Evolutionary conservation across 805 yeast species (phyloP), one percentile per base, ranked within the genome.

Genomic region (Kodamaea neixiangensis): DNA sequence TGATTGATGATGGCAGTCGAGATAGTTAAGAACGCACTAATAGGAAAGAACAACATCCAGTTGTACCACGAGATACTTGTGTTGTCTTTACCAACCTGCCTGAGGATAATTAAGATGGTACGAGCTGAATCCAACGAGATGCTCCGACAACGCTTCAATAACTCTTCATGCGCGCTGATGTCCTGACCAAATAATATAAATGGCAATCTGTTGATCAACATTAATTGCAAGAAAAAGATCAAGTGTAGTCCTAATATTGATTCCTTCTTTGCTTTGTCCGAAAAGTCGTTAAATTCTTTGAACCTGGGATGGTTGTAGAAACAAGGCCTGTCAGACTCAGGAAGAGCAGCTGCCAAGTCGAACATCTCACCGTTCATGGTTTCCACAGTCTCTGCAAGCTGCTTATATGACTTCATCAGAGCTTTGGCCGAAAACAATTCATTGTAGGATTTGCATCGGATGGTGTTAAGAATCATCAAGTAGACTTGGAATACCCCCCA

Each of bases 141-240:
- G 37, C 63, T 60, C 22, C 75, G 54, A 54, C 67, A 71, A 33
- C 55, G 57, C n/a, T 49, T 41, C 34, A 49, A 53, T n/a, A 55
- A 39, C 7, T 55, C 57, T 35, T 60, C 65, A 10, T 37, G 22
- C 3, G 53, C 57, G 14, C 61, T 61, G 4, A 50, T 47, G 7
- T 41, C 41, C 0, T 41, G 39, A 11, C 48, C 44, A 13, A 43
- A 34, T 3, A 66, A 53, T 21, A 61, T 56, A 45, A 62, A 61
- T 1, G 74, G 72, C 15, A 71, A 57, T 21, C 75, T 51, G 54
- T 73, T 73, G 45, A 72, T 61, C 18, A 67, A 60, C 72, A 71
- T 64, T 46, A 72, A 52, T 47, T 73, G 77, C 31, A 64, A 53
- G 50, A 72, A 70, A 55, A 49, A 73, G 1, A 68, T 57, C 40